A percentile compares a stretch with the other conserved stretches of the same genome.
Evolutionary conservation across 768 basidiomycete species (phyloP).

Genomic region (Tulasnella sp.): DNA sequence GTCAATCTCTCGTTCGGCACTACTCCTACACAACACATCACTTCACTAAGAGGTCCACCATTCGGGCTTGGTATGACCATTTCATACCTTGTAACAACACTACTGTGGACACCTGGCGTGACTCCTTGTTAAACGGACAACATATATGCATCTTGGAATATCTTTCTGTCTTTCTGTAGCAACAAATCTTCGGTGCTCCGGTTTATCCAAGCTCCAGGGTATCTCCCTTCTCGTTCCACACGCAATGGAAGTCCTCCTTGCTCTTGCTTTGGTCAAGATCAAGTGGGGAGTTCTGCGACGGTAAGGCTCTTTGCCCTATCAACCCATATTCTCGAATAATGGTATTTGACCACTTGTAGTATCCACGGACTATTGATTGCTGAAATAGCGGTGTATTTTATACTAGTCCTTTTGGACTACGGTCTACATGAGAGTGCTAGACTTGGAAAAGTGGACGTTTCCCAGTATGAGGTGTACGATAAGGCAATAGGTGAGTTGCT

Average conservation of each 20-base stretch:
- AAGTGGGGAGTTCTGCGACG: neutral
- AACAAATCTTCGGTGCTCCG: conserved; percentile 5
- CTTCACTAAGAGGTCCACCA: too few relatives aligned
- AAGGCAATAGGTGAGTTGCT: neutral
- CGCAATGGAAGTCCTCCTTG: neutral
- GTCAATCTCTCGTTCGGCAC: too few relatives aligned
- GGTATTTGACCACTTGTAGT: neutral
- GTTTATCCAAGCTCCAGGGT: neutral
- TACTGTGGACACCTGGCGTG: too few relatives aligned
- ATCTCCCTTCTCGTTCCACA: neutral
- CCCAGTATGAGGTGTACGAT: neutral
- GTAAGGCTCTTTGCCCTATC: neutral
- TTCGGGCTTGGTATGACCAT: too few relatives aligned
- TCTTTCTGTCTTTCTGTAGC: conserved; percentile 7
- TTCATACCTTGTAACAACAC: too few relatives aligned
- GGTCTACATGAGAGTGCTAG: neutral
- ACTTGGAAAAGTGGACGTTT: neutral
- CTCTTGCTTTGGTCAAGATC: neutral
- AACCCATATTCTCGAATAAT: neutral
- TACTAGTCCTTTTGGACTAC: conserved; percentile 1
- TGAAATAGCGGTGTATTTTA: neutral
- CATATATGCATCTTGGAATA: neutral
- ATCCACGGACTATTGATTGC: neutral
- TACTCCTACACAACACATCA: too few relatives aligned
- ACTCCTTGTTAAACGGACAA: neutral